Percentiles rank a stretch among this genome's conserved stretches.
phyloP scores from a whole-genome alignment of 2,329 filamentous ascomycete genomes.

The Metarhizium guizhouense region DNA sequence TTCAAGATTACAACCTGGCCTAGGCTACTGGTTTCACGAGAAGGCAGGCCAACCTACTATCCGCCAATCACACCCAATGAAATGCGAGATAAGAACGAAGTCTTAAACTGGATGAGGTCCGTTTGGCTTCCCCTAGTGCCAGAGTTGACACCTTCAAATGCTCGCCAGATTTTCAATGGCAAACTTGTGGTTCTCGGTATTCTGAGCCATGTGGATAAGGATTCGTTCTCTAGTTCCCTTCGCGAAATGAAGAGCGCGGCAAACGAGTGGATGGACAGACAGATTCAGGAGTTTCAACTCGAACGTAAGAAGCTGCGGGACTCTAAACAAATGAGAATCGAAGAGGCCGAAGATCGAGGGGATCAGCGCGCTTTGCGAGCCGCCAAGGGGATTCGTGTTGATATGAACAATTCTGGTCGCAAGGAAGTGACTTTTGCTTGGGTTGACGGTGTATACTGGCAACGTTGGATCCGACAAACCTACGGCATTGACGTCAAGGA shows the following conservation, averaged over 20 bases:
- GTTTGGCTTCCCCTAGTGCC: constrained; percentile 96
- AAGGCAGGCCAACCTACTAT: constrained; percentile 86
- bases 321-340: constrained; percentile 88
- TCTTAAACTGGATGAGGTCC: constrained; percentile 88
- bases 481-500: constrained; percentile 85
- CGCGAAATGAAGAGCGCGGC: constrained; percentile 93
- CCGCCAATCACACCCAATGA: constrained; percentile 77
- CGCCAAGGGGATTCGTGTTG: constrained; percentile 86
- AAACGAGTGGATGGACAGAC: constrained; percentile 96
- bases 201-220: constrained; percentile 67
- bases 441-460: constrained; percentile 97
- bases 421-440: constrained; percentile 93
- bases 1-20: constrained; percentile 98
- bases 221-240: constrained; percentile 69
- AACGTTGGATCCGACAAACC: constrained; percentile 90
- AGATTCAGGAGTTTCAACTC: constrained; percentile 82
- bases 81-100: constrained; percentile 74
- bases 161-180: constrained; percentile 88
- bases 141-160: constrained; percentile 84
- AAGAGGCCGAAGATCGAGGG: constrained; percentile 88
- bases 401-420: constrained; percentile 77
- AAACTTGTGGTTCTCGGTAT: constrained; percentile 93
- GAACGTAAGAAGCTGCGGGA: constrained; percentile 90
- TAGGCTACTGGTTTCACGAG: constrained; percentile 79
- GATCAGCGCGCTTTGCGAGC: constrained; percentile 79